Evolutionary conservation across 2,329 filamentous ascomycete genomes (phyloP), one percentile per base, ranked within the genome.

Genomic region (Thermothelomyces thermophilus): DNA sequence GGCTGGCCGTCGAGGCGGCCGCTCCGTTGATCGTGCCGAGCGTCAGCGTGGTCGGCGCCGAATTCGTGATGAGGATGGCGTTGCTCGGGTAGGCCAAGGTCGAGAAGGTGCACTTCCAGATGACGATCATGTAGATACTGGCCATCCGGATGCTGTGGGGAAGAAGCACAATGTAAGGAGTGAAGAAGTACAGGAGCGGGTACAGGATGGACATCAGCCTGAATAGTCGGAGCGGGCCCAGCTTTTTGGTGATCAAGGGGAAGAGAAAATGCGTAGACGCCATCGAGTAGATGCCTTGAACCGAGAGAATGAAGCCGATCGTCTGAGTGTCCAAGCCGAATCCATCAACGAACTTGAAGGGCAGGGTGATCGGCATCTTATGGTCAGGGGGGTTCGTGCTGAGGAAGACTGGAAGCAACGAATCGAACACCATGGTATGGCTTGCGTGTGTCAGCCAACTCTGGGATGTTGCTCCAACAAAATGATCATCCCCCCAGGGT

Each of bases 361-460:
- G 91, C 2, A 95, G 76, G 11, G 70, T 76, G 56, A 61, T 73
- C 55, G 63, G 79, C 68, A 62, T 76, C 64, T 61, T 76, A 65
- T 71, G 59, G 14, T 68, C 66, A 1, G 74, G 75, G 9, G 71
- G 66, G 14, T 70, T 69, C 39, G 87, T 87, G 66, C 87, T 91
- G 63, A 98, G 80, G 59, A 98, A 89, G 2, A 96, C 87, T 0
- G 93, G 91, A 60, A 97, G 83, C 42, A 97, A 78, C 63, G 95
- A 87, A 68, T 98, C 93, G 60, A 95, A 93, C 0, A 90, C 94
- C 69, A 98, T 96, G 11, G 91, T 96, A 70, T 97, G 91, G 71
- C 90, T 95, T 62, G 47, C 41, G 8, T 47, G 17, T 36, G 6
- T 26, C 13, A 7, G 17, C 5, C 1, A n/a, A 13, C 19, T n/a